Evolutionary conservation across 495 filamentous ascomycete genomes (phyloP).

Genomic region (Neurospora sp.): DNA sequence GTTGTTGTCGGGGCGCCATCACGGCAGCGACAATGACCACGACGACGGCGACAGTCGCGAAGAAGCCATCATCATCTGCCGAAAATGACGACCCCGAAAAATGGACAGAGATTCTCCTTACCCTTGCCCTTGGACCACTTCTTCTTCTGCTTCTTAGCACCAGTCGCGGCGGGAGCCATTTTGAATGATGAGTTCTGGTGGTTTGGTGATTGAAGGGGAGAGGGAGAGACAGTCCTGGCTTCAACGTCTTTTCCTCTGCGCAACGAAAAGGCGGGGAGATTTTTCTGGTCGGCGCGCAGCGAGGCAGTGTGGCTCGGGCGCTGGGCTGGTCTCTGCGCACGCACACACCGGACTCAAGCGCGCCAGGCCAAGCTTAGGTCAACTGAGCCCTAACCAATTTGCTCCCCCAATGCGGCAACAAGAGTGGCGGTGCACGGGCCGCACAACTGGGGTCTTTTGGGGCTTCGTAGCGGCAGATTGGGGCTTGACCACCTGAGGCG

Average conservation of each 20-base stretch:
- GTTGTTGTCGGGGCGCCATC: background rate
- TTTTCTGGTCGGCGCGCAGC: conserved; percentile 15
- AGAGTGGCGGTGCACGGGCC: background rate
- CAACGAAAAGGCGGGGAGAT: conserved; percentile 30
- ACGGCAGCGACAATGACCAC: background rate
- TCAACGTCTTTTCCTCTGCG: conserved; percentile 21
- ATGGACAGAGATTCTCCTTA: conserved; percentile 9
- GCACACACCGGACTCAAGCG: background rate
- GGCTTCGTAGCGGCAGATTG: conserved; percentile 9
- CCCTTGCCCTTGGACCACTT: conserved; percentile 99
- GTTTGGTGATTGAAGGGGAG: conserved; percentile 24
- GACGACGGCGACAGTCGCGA: conserved; percentile 30
- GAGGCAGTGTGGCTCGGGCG: conserved; percentile 3
- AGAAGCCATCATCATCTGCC: conserved; percentile 37
- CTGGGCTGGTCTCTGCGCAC: background rate
- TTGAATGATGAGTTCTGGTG: conserved; percentile 32
- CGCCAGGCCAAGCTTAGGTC: conserved; percentile 20
- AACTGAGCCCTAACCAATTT: conserved; percentile 26
- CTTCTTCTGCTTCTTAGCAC: conserved; percentile 99
- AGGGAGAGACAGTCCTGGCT: conserved; percentile 1
- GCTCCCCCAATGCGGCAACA: conserved; percentile 2
- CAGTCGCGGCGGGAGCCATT: conserved; percentile 70
- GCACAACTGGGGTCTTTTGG: conserved; percentile 12
- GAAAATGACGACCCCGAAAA: conserved; percentile 1
- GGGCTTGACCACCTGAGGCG: conserved; percentile 16